phyloP scores from a whole-genome alignment of 768 basidiomycete species.

The Leccinum pellstonianum region DNA sequence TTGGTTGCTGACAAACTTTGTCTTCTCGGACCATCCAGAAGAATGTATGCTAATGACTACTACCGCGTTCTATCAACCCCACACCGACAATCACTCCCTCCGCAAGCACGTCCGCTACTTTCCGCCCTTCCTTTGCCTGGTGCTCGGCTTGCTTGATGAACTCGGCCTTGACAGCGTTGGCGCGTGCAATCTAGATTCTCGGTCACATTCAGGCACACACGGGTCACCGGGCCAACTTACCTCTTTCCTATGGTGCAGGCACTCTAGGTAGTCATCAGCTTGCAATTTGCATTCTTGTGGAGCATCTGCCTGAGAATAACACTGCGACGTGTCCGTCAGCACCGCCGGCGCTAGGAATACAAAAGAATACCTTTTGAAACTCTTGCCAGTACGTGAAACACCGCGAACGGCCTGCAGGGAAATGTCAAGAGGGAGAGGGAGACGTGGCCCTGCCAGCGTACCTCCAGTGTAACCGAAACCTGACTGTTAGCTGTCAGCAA shows the following conservation, averaged over 20 bases:
- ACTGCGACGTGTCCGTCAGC: conserved; percentile 44
- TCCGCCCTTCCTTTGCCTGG: conserved; percentile 66
- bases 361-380: conserved; percentile 59
- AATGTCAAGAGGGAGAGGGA: conserved; percentile 5
- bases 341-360: neutral
- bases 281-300: conserved; percentile 70
- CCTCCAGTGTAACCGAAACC: conserved; percentile 66
- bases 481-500: conserved; percentile 43
- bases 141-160: conserved; percentile 65
- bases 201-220: neutral
- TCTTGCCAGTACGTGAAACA: conserved; percentile 95
- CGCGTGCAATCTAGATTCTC: conserved; percentile 54
- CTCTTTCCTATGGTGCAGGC: conserved; percentile 87
- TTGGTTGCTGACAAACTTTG: conserved; percentile 37
- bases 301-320: conserved; percentile 77
- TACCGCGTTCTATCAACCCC: conserved; percentile 63
- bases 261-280: conserved; percentile 88
- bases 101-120: conserved; percentile 67
- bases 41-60: neutral
- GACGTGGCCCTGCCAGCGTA: conserved; percentile 25
- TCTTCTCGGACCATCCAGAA: conserved; percentile 13
- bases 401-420: conserved; percentile 64
- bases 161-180: conserved; percentile 68
- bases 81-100: conserved; percentile 75
- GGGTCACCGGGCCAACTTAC: conserved; percentile 40